Evolutionary conservation across 1,284 basidiomycete genomes (phyloP), one percentile per base, ranked within the genome.

Genomic region (Tremellales sp.): DNA sequence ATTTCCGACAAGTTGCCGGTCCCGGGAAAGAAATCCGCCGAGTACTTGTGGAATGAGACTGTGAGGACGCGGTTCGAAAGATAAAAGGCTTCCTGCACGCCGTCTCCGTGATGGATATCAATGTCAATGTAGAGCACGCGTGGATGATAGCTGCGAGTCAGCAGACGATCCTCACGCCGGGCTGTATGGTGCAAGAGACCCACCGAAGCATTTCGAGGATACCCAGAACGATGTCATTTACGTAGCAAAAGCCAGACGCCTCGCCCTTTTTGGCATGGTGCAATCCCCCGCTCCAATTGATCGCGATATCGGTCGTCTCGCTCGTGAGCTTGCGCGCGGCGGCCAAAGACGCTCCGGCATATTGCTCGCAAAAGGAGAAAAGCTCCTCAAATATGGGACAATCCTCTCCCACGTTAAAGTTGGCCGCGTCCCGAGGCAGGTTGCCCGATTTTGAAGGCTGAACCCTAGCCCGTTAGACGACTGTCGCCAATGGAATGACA

Each of bases 41-140:
- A 93, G 76, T 97, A 99, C 75, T 98, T 98, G 80, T 99, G 94
- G 75, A 99, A 98, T 0, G 94, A 97, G 19, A 97, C 89, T 0
- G 96, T 98, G 82, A 97, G 87, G 52, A 99, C 94, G 21, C 96
- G 85, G 64, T 98, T 94, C 31, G 91, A 89, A 62, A 93, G 87
- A 75, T 97, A 99, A 74, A 99, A 99, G 0, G 96, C 96, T 57
- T 93, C 86, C 69, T 97, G 93, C 5, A 97, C 92, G 23, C 92
- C 93, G 63, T 97, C 93, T 19, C 93, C 92, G 65, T 97, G 92
- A 70, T 97, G 92, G 52, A 97, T 96, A 67, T 97, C 92, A 56
- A 97, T 97, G 74, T 97, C 92, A 60, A 97, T 90, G 70, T 97
- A 96, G 5, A 97, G 79, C 4, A 97, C 92, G 24, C 93, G 84